Evolutionary conservation across 2,329 filamentous ascomycete genomes (phyloP), one percentile per base, ranked within the genome.

Genomic region (Thyridium curvatum): DNA sequence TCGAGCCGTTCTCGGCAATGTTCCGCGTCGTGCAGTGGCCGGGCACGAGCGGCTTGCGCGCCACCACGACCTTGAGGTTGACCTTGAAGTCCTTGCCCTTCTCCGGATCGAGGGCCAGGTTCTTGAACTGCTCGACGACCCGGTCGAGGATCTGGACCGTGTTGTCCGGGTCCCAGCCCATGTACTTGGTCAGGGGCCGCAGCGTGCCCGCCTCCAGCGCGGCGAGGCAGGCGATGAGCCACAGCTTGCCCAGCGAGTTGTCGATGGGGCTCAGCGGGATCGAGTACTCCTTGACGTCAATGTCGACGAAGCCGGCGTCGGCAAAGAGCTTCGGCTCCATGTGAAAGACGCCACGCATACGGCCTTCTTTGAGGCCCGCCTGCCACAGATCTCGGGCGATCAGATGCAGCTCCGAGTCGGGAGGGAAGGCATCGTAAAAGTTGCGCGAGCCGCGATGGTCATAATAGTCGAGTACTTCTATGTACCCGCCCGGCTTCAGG

Each of bases 401-500:
- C 4, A 21, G n/a, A 32, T 65, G 62, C 61, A 77, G 69, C 54
- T 62, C 58, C 13, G 59, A 48, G 8, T 66, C 61, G 26, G 74
- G 53, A 13, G 57, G 53, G 15, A 66, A 51, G 31, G 17, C 15
- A 21, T 28, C n/a, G 18, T 41, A 39, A 32, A 48, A 46, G 10
- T 37, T 53, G 5, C 71, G 52, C 12, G 59, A 41, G 2, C 51
- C 40, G 48, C 49, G 58, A 41, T 56, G 40, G 47, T 59, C 52
- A 52, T 65, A 45, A 46, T 58, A 61, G 43, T 64, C 56, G 34
- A 68, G 67, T 31, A 71, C 64, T 45, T 75, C 71, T 29, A 75
- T 56, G 65, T 69, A 74, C 34, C 69, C 71, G n/a, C 71, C 71
- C 1, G 62, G 60, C 41, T 71, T 72, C 30, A 78, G 56, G 41